Conservation (phyloP, 2,329 filamentous ascomycete genomes). For the Pestalotiopsis sp. region DNA sequence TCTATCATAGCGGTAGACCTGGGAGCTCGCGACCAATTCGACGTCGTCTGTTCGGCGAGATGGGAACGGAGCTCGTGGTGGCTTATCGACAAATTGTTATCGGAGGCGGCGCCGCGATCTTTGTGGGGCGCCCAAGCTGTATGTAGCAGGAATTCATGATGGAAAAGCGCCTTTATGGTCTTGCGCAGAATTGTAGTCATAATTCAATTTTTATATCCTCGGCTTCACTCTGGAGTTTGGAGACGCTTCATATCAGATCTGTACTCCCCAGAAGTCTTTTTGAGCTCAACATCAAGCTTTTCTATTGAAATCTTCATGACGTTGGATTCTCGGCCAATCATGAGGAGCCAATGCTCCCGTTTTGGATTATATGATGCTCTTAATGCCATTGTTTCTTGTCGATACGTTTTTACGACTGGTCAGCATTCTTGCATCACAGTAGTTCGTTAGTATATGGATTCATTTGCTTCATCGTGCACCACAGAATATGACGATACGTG, state of each 20-base stretch:
- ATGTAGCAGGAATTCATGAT: background rate
- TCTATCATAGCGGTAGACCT: background rate
- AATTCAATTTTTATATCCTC: too few relatives aligned
- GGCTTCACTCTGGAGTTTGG: too few relatives aligned
- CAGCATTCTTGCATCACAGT: background rate
- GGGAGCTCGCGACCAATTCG: background rate
- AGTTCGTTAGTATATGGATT: too few relatives aligned
- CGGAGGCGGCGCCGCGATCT: background rate
- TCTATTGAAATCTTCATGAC: too few relatives aligned
- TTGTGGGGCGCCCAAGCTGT: background rate
- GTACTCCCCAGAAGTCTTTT: too few relatives aligned
- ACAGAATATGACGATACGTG: too few relatives aligned
- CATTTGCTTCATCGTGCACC: too few relatives aligned
- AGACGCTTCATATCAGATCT: too few relatives aligned
- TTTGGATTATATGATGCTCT: background rate
- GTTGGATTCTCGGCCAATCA: background rate
- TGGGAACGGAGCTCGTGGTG: background rate
- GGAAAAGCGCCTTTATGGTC: background rate
- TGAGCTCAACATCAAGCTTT: too few relatives aligned
- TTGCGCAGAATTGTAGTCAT: background rate
- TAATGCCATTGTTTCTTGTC: conserved; percentile 22
- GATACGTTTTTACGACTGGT: conserved; percentile 19
- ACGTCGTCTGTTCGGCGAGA: background rate
- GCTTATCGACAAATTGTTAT: background rate
- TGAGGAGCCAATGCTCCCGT: background rate